Evolutionary conservation across 2,329 filamentous ascomycete species (phyloP).

Genomic region (Thielaviopsis euricoi): DNA sequence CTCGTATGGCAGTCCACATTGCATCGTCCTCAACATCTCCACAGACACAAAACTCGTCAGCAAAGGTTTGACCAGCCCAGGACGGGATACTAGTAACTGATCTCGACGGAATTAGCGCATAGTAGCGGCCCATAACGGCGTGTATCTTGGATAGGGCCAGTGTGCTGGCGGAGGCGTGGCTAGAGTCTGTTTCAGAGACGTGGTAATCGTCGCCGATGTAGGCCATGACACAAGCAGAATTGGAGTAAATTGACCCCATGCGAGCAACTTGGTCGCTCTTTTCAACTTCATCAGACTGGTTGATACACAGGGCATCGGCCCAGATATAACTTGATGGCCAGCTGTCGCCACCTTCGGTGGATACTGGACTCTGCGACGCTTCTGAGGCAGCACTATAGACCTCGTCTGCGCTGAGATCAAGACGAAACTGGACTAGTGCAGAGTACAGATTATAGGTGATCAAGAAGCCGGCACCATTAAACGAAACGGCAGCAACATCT

Average conservation of each 20-base stretch:
- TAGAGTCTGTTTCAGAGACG: neutral
- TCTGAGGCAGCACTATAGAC: neutral
- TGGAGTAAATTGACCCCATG: constrained; percentile 15
- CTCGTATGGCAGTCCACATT: constrained; percentile 11
- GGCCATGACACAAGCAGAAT: constrained; percentile 13
- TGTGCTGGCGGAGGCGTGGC: neutral
- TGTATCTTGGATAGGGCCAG: constrained; percentile 12
- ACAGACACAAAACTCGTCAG: constrained; percentile 12
- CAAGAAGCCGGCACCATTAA: constrained; percentile 14
- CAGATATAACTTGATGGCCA: constrained; percentile 13
- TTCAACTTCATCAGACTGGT: constrained; percentile 15
- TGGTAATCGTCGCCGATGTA: constrained; percentile 12
- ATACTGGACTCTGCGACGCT: neutral
- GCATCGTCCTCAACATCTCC: constrained; percentile 9
- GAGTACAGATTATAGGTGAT: constrained; percentile 18
- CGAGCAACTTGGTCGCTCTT: constrained; percentile 15
- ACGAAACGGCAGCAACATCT: constrained; percentile 12
- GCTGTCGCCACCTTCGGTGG: neutral
- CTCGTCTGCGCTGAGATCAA: constrained; percentile 12
- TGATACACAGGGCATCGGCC: constrained; percentile 17
- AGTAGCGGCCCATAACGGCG: constrained; percentile 10
- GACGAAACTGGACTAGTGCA: constrained; percentile 16
- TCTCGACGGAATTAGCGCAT: constrained; percentile 2
- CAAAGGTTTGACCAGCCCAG: constrained; percentile 9
- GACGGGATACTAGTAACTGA: constrained; percentile 5